These are phyloP conservation scores for Sarocladiaceae sp. DNA, from an alignment of 2,329 filamentous ascomycete species.

Conservation along the genomic window DNA sequence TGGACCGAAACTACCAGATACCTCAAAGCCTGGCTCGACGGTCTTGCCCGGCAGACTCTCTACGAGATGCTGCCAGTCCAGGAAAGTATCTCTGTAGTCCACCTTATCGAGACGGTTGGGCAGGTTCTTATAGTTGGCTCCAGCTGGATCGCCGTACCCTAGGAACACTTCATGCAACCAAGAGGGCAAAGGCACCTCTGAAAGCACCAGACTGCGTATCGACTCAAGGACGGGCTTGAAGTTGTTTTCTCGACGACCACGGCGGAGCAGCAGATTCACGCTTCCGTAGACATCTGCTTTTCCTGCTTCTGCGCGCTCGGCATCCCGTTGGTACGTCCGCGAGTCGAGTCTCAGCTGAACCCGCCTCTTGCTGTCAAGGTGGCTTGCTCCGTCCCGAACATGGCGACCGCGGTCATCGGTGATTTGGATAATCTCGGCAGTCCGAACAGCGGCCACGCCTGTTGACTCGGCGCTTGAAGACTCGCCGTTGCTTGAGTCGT, in stretches of 20 bases:
- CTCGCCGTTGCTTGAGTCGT: background rate
- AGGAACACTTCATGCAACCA: conserved; percentile 97
- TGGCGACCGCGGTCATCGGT: conserved; percentile 77
- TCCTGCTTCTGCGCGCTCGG: conserved; percentile 56
- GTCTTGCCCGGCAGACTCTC: conserved; percentile 85
- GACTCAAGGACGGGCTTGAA: conserved; percentile 92
- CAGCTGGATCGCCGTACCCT: conserved; percentile 90
- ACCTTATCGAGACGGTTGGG: conserved; percentile 70
- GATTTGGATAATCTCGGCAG: conserved; percentile 80
- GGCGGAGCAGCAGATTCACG: conserved; percentile 79
- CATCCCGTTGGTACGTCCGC: conserved; percentile 69
- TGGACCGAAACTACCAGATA: conserved; percentile 69
- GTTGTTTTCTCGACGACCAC: conserved; percentile 88
- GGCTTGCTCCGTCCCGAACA: conserved; percentile 54
- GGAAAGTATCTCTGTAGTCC: conserved; percentile 89
- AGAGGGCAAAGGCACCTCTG: conserved; percentile 75
- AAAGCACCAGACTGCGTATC: conserved; percentile 77
- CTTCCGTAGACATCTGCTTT: conserved; percentile 73
- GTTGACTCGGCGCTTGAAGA: background rate
- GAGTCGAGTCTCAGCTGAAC: conserved; percentile 79
- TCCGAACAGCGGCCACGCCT: conserved; percentile 50
- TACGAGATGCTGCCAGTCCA: conserved; percentile 90
- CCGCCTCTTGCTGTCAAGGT: conserved; percentile 62
- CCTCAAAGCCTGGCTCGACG: conserved; percentile 69
- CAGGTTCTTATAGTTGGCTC: conserved; percentile 79